Conservation (phyloP, 768 basidiomycete genomes). For the Rubroboletus pulcherrimus region DNA sequence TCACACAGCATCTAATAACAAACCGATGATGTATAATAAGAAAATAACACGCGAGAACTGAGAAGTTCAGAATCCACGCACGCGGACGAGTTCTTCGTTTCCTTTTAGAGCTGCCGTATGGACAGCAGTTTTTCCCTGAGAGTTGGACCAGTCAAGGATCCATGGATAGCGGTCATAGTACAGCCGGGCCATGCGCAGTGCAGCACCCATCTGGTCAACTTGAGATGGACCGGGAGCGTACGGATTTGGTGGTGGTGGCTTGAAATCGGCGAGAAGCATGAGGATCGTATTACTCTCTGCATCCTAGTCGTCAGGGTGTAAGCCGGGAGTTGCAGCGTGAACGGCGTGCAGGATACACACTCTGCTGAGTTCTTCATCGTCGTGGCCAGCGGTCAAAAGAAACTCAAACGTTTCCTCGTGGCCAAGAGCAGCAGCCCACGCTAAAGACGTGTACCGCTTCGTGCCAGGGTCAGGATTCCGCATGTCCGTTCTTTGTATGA, state of each 20-base stretch:
- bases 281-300: slow-evolving; percentile 90
- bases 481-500: slow-evolving; percentile 83
- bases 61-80: slow-evolving; percentile 37
- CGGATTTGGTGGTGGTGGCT: slow-evolving; percentile 45
- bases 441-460: slow-evolving; percentile 79
- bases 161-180: slow-evolving; percentile 86
- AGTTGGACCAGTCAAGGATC: slow-evolving; percentile 90
- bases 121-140: slow-evolving; percentile 84
- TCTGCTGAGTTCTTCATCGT: slow-evolving; percentile 88
- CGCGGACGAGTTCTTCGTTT: slow-evolving; percentile 84
- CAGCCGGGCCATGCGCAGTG: slow-evolving; percentile 79
- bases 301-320: slow-evolving; percentile 51
- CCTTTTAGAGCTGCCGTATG: slow-evolving; percentile 87
- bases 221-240: slow-evolving; percentile 46
- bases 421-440: slow-evolving; percentile 87
- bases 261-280: slow-evolving; percentile 85
- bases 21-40: slow-evolving; percentile 10
- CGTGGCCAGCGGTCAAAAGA: slow-evolving; percentile 80
- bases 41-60: slow-evolving; percentile 7
- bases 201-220: slow-evolving; percentile 65
- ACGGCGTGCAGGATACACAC: slow-evolving; percentile 42
- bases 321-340: slow-evolving; percentile 13
- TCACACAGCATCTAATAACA: slow-evolving; percentile 79
- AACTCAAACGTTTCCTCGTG: slow-evolving; percentile 94
- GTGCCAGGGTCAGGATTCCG: slow-evolving; percentile 81